Percentiles rank a stretch among this genome's conserved stretches.
phyloP scores from a whole-genome alignment of 1,284 basidiomycete species.

The Ceratobasidium sp. region DNA sequence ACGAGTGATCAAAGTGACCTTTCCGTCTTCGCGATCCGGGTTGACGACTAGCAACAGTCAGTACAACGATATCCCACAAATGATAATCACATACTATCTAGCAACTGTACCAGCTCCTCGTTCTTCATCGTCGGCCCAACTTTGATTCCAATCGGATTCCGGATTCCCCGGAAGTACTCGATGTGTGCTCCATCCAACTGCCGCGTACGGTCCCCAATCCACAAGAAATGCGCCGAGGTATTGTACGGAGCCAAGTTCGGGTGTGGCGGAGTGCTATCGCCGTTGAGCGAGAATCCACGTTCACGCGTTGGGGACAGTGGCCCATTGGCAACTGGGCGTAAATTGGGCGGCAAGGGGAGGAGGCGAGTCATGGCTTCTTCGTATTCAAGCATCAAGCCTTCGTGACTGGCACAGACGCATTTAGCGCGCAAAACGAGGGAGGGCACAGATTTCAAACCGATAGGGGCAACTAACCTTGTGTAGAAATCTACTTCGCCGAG shows the following conservation, averaged over 20 bases:
- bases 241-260: slow-evolving; percentile 67
- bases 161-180: slow-evolving; percentile 94
- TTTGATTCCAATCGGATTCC: slow-evolving; percentile 97
- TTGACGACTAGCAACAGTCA: slow-evolving; percentile 74
- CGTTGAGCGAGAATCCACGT: not conserved
- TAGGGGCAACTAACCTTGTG: slow-evolving; percentile 70
- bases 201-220: slow-evolving; percentile 98
- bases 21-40: slow-evolving; percentile 82
- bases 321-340: slow-evolving; percentile 25
- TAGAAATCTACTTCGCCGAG: slow-evolving; percentile 95
- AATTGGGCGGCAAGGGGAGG: slow-evolving; percentile 58
- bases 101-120: slow-evolving; percentile 81
- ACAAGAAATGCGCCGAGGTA: slow-evolving; percentile 92
- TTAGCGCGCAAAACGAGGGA: slow-evolving; percentile 5
- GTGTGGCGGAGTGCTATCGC: not conserved
- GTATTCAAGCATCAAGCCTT: slow-evolving; percentile 93
- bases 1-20: slow-evolving; percentile 91
- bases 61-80: not conserved
- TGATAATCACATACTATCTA: slow-evolving; percentile 70
- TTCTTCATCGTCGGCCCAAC: slow-evolving; percentile 89
- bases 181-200: slow-evolving; percentile 94
- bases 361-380: slow-evolving; percentile 90
- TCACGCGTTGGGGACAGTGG: slow-evolving; percentile 13
- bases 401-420: slow-evolving; percentile 68
- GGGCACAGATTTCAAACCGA: not conserved